Conservation (phyloP, 2,329 filamentous ascomycete species). For the Penicillium sp. region DNA sequence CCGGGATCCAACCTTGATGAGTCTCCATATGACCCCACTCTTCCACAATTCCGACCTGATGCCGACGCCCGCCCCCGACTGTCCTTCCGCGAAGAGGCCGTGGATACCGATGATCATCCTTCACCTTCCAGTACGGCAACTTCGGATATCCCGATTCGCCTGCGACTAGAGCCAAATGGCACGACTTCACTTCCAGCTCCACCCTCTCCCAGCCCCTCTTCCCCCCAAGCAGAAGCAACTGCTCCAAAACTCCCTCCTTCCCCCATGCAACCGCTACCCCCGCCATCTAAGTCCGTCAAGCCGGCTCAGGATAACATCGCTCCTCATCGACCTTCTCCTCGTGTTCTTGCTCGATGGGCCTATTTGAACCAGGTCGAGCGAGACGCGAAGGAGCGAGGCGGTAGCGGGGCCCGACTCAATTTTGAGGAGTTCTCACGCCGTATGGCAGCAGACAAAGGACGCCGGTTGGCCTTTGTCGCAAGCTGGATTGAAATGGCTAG, state of each 20-base stretch:
- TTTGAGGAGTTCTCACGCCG: constrained; percentile 79
- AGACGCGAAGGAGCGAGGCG: constrained; percentile 72
- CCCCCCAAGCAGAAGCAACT: constrained; percentile 38
- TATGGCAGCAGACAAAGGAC: constrained; percentile 70
- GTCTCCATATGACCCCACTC: constrained; percentile 44
- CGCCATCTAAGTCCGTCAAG: constrained; percentile 24
- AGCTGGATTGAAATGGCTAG: constrained; percentile 84
- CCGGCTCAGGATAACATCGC: constrained; percentile 21
- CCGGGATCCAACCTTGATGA: neutral
- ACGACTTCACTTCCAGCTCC: constrained; percentile 38
- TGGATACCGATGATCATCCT: constrained; percentile 6
- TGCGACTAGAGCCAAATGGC: constrained; percentile 45
- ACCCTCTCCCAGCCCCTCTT: constrained; percentile 34
- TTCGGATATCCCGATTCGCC: constrained; percentile 33
- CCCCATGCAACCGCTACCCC: constrained; percentile 39
- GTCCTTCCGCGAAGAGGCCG: constrained; percentile 14
- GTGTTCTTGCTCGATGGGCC: constrained; percentile 50
- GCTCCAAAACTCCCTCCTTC: constrained; percentile 40
- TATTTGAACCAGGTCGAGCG: constrained; percentile 67
- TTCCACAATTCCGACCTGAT: constrained; percentile 53
- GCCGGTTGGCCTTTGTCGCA: constrained; percentile 77
- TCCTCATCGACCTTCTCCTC: constrained; percentile 32
- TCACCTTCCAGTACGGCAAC: constrained; percentile 20
- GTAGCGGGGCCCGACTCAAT: constrained; percentile 72
- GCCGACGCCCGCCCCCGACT: constrained; percentile 34